phyloP scores from a whole-genome alignment of 179 eudicot species.

The Monotropa hypopitys region DNA sequence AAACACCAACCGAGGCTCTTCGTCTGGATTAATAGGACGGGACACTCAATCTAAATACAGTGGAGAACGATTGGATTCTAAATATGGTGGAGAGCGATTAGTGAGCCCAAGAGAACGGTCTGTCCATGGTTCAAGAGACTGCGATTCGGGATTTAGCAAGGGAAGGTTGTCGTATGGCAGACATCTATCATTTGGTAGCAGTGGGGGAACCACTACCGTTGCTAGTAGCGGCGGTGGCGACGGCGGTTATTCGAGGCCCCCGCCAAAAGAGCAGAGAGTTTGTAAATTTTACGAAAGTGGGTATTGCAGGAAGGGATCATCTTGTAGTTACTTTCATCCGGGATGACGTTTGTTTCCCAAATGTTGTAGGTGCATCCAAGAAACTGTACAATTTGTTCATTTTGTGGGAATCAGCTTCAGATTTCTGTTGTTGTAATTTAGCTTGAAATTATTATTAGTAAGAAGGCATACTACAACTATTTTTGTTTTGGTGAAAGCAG shows the following conservation, averaged over 20 bases:
- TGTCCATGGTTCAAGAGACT: slow-evolving; percentile 11
- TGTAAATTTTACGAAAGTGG: slow-evolving; percentile 65
- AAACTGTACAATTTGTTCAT: not conserved
- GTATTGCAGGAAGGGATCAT: slow-evolving; percentile 51
- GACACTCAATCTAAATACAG: slow-evolving; percentile 31
- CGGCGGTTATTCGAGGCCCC: slow-evolving; percentile 21
- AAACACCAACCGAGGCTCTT: slow-evolving; percentile 19
- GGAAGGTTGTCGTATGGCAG: slow-evolving; percentile 37
- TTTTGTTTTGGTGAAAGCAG: not conserved
- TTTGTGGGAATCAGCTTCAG: not conserved
- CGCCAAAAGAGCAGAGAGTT: slow-evolving; percentile 32
- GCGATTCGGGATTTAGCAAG: slow-evolving; percentile 15
- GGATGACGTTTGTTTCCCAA: not conserved
- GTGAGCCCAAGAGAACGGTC: slow-evolving; percentile 21
- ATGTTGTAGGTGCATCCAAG: not conserved
- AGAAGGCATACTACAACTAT: not conserved
- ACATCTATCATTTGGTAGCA: slow-evolving; percentile 35
- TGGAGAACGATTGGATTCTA: too few species aligned
- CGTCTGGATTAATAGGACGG: slow-evolving; percentile 30
- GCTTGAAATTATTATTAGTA: not conserved
- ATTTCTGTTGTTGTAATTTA: not conserved
- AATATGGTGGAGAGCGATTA: slow-evolving; percentile 24
- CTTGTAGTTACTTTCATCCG: slow-evolving; percentile 50
- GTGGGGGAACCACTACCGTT: not conserved
- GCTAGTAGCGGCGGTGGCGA: slow-evolving; percentile 30